Evolutionary conservation across 2,329 filamentous ascomycete genomes (phyloP).

Genomic region (Calonectria hongkongensis): DNA sequence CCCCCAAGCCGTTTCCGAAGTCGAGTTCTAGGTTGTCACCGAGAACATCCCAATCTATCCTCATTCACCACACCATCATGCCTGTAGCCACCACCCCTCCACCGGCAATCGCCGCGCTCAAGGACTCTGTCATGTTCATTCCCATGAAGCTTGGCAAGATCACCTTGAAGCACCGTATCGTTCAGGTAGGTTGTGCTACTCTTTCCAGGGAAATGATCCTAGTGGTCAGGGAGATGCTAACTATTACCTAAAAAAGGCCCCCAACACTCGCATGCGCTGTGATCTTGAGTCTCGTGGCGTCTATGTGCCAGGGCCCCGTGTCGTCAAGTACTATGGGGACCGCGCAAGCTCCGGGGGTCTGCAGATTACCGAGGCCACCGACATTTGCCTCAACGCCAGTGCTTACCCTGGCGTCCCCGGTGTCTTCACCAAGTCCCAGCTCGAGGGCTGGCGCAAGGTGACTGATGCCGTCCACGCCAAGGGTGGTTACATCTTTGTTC

Average conservation of each 20-base stretch:
- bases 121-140: conserved; percentile 58
- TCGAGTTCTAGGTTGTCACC: conserved; percentile 15
- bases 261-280: conserved; percentile 50
- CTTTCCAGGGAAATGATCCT: neutral
- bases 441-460: conserved; percentile 54
- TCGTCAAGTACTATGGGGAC: conserved; percentile 56
- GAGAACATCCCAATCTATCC: neutral
- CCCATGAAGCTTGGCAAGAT: conserved; percentile 59
- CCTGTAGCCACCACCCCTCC: conserved; percentile 47
- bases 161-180: conserved; percentile 60
- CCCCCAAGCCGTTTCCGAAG: neutral
- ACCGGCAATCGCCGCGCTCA: conserved; percentile 44
- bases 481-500: conserved; percentile 70
- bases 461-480: conserved; percentile 55
- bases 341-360: conserved; percentile 59
- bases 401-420: conserved; percentile 56
- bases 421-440: conserved; percentile 55
- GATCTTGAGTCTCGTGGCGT: conserved; percentile 58
- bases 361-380: conserved; percentile 57
- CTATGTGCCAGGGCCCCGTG: conserved; percentile 56
- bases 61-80: conserved; percentile 35
- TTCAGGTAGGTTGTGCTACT: conserved; percentile 53
- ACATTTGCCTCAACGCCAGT: conserved; percentile 55
- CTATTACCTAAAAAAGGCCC: conserved; percentile 40
- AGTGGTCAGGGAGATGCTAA: conserved; percentile 8